Evolutionary conservation across 768 basidiomycete genomes (phyloP).

Genomic region (Lactarius sp.): DNA sequence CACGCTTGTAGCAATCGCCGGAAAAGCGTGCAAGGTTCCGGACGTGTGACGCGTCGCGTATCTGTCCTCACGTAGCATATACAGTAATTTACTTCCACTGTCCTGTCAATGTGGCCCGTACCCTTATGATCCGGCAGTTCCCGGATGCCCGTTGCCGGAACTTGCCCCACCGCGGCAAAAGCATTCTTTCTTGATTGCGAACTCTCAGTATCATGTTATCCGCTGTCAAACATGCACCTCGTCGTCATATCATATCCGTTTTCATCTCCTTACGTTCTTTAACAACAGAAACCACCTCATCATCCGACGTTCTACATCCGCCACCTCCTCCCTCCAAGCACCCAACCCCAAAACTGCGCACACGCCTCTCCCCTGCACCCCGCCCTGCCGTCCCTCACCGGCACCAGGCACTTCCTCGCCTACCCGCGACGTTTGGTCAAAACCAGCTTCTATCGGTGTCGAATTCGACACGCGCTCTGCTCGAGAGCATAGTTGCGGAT

Average conservation of each 20-base stretch:
- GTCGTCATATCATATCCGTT: conserved; percentile 9
- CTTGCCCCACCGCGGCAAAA: neutral
- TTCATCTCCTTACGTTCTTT: conserved; percentile 17
- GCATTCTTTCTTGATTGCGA: neutral
- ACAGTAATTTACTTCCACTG: no score
- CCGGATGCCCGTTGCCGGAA: neutral
- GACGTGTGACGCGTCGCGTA: conserved; percentile 20
- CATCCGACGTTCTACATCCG: conserved; percentile 17
- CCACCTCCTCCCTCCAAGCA: conserved; percentile 33
- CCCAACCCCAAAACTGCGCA: conserved; percentile 30
- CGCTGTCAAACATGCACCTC: conserved; percentile 5
- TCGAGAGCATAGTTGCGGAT: conserved; percentile 71
- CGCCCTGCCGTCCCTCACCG: conserved; percentile 32
- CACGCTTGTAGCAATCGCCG: conserved; percentile 9
- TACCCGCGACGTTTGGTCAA: conserved; percentile 69
- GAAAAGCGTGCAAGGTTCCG: neutral
- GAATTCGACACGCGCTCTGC: conserved; percentile 70
- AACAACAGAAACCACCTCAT: conserved; percentile 19
- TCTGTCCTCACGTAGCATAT: neutral
- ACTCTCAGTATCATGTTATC: conserved; percentile 21
- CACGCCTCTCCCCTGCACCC: conserved; percentile 42
- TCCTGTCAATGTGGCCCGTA: no score
- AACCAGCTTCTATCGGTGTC: conserved; percentile 81
- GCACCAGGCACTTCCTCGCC: conserved; percentile 41
- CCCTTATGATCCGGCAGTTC: neutral